Conservation (phyloP, 2,329 filamentous ascomycete species). For the Graphilbum fragrans region DNA sequence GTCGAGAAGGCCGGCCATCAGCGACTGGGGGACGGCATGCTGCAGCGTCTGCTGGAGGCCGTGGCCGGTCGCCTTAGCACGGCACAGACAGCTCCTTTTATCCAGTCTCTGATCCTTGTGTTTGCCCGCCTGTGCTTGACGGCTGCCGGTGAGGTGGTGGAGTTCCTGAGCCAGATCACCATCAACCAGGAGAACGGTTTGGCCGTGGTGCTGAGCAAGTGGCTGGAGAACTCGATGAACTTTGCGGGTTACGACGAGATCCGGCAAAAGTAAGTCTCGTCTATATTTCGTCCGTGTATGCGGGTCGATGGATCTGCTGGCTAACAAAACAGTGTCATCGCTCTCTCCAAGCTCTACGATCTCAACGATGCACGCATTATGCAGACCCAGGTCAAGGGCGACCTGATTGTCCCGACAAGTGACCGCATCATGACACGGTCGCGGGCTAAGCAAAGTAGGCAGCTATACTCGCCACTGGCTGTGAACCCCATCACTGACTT, state of each 20-base stretch:
- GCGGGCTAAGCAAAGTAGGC: conserved; percentile 66
- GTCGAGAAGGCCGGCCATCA: conserved; percentile 93
- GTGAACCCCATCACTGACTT: conserved; percentile 8
- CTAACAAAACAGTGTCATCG: conserved; percentile 56
- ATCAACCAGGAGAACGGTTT: conserved; percentile 74
- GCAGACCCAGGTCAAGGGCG: conserved; percentile 78
- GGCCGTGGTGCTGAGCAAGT: conserved; percentile 81
- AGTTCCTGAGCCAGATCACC: conserved; percentile 77
- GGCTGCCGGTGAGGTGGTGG: conserved; percentile 77
- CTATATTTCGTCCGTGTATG: too few relatives aligned
- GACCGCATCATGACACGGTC: conserved; percentile 90
- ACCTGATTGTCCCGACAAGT: conserved; percentile 69
- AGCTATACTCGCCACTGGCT: conserved; percentile 9
- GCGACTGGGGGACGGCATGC: conserved; percentile 77
- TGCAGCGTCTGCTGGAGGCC: conserved; percentile 67
- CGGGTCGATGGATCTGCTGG: conserved; percentile 12
- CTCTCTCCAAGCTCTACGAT: conserved; percentile 80
- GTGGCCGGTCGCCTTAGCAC: conserved; percentile 76
- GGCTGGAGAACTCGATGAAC: conserved; percentile 92
- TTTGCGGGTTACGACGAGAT: conserved; percentile 99
- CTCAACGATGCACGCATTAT: conserved; percentile 71
- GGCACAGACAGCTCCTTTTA: conserved; percentile 77
- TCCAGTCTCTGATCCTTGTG: conserved; percentile 89
- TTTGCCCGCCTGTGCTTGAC: conserved; percentile 83
- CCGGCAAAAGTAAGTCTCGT: conserved; percentile 66